Base-by-base conservation (phyloP, 2,329 filamentous ascomycete genomes). In the Metarhizium rileyi region DNA sequence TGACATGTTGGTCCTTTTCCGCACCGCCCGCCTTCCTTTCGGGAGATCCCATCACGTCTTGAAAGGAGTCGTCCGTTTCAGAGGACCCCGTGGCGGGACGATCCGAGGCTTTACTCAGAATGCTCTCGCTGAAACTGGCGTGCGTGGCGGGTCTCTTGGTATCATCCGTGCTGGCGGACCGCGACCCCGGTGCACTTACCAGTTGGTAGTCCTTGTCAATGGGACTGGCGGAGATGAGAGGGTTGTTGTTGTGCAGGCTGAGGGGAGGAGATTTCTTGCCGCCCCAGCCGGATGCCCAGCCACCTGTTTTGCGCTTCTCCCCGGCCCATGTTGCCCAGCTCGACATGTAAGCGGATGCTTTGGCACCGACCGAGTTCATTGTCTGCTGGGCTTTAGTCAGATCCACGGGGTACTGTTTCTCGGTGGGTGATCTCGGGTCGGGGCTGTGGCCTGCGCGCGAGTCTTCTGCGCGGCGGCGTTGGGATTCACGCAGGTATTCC, bases 261-360 rank as follows among this genome's bases (percentile, higher is more conserved):
- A 60, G 59, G 63, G 22, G 26, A 12, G 66, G 30, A 50, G 28
- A 50, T 45, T 57, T 50, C 18, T 63, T 61, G 56, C 63, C 65
- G 36, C 69, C 67, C 64, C 70, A 71, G 43, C 66, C 65, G 23
- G 60, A 64, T 23, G 64, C 74, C 61, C 73, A 70, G 44, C 67
- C 74, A n/a, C 66, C 70, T 3, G 62, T 62, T 60, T 84, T 86
- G 54, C 84, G 75, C 70, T 90, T 91, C 69, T 93, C 86, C 46
- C 83, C 83, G 2, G 83, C 81, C 83, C 83, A 86, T 0, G 73
- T 68, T 1, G 82, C 80, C 83, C 83, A 86, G 57, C 81, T 84
- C 36, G 80, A 81, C 57, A 86, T 76, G 62, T 84, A 86, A 4
- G 81, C 74, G 40, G 79, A 75, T 2, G 81, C 81, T 58, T 76